Evolutionary conservation across 345 rosid species (phyloP), one percentile per base, ranked within the genome.

Genomic region (Eutrema japonicum): DNA sequence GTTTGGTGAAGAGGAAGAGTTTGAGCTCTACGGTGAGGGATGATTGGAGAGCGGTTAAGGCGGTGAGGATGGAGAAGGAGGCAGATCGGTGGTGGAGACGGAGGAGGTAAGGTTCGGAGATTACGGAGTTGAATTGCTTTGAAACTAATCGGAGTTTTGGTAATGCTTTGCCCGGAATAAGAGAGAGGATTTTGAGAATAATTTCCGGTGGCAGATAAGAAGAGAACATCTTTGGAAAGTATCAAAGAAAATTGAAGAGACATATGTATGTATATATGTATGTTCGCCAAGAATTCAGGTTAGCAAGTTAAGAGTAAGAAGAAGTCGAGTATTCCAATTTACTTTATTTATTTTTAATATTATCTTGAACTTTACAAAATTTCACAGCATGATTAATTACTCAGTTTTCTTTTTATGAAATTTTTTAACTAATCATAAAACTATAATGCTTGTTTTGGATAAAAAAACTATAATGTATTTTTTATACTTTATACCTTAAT

Each of bases 141-240:
- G 55, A 48, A 47, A 62, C 38, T 50, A 53, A 50, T 11, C 76
- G 45, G 36, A 72, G 68, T 2, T 22, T 50, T 42, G 10, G 5
- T 52, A 72, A 13, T 51, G 76, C 32, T 72, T 72, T 62, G 51
- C 60, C 42, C 7, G 68, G 52, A 61, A 71, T 60, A 9, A 48
- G 3, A 49, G 60, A 71, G 12, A 71, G 29, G 60, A 71, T 61
- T 29, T 38, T 51, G 33, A 50, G 41, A 16, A 50, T 4, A 16
- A 71, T 32, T 49, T 71, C 50, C 2, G 58, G 50, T 61, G 61
- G 75, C 32, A 61, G 40, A 60, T 27, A 27, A 29, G 26, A 30
- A 43, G 64, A 33, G 12, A 55, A 33, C 73, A 68, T 68, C 3
- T 55, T 7, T 18, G 56, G 2, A 16, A 43, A 55, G 32, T 10